Base-by-base conservation (phyloP, 805 yeast species). In the Myxozyma geophila region DNA sequence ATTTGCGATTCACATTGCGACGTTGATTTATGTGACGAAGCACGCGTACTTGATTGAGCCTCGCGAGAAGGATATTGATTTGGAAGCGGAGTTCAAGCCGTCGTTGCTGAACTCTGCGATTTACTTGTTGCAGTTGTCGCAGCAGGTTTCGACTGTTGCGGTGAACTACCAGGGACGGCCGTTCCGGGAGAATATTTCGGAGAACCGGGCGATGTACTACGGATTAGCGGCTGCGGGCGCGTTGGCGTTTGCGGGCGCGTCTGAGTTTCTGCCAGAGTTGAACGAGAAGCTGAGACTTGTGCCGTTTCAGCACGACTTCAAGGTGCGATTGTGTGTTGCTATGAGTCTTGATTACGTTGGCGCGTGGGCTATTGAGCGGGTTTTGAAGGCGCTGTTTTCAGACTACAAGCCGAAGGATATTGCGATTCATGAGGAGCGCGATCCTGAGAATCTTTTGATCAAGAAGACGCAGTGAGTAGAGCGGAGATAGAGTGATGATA, bases 151-250 rank as follows among this genome's bases (percentile, higher is more conserved):
- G 15, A 95, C 99, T 0, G 95, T 92, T 81, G 97, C 97, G 21
- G 97, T 95, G 63, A 95, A 95, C 79, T 95, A 95, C 78, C 96
- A 91, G 80, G 99, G 99, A 60, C 87, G 89, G 70, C 99, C 99
- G 60, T 95, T 95, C 81, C 88, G 96, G 76, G 97, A 95, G 79
- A 85, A 90, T 62, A 88, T 95, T 71, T 81, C 81, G 59, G 96
- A 89, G 76, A 95, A 95, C 79, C 89, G 87, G 78, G 98, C 98
- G 69, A 95, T 95, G 98, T 93, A 88, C 79, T 93, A 90, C 71
- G 99, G 99, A 28, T 82, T 95, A 62, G 74, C 93, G 43, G 97
- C 97, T 70, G 98, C 93, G 69, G 88, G 96, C 28, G 90, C 84
- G 47, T 82, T 95, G 72, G 96, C 98, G 1, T 77, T 95, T 62